phyloP scores from a whole-genome alignment of 2,329 filamentous ascomycete species.

The Xylariomycetidae sp. region DNA sequence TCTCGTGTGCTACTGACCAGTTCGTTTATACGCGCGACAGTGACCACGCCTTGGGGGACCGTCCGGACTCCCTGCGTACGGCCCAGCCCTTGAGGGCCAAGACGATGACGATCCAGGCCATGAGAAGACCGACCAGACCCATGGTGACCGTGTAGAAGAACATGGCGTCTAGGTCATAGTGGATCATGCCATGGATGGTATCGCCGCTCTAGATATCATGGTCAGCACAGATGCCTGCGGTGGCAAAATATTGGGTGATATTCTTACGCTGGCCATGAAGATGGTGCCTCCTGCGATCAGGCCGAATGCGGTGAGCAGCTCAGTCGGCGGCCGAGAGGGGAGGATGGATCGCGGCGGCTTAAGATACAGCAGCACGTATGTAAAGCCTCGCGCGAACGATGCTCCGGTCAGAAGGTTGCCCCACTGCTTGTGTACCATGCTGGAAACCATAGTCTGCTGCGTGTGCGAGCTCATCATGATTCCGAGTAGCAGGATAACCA shows the following conservation, averaged over 20 bases:
- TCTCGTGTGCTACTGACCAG: too few relatives aligned
- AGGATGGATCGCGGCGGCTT: slow-evolving; percentile 75
- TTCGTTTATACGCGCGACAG: slow-evolving; percentile 16
- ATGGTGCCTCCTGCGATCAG: slow-evolving; percentile 82
- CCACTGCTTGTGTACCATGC: slow-evolving; percentile 94
- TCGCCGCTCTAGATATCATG: slow-evolving; percentile 61
- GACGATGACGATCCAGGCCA: slow-evolving; percentile 76
- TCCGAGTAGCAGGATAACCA: slow-evolving; percentile 82
- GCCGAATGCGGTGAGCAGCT: slow-evolving; percentile 83
- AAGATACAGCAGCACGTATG: slow-evolving; percentile 76
- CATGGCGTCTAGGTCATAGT: slow-evolving; percentile 79
- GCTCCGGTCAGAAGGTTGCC: slow-evolving; percentile 79
- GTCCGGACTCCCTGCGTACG: slow-evolving; percentile 39
- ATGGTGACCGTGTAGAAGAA: slow-evolving; percentile 87
- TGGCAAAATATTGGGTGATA: too few relatives aligned
- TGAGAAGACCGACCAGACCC: slow-evolving; percentile 75
- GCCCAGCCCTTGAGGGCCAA: slow-evolving; percentile 90
- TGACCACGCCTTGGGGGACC: slow-evolving; percentile 12
- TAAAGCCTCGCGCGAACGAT: slow-evolving; percentile 70
- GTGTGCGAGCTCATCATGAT: slow-evolving; percentile 96
- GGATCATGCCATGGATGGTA: slow-evolving; percentile 71
- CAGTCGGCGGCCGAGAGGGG: slow-evolving; percentile 81
- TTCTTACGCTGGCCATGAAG: slow-evolving; percentile 83
- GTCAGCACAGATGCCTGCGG: slow-evolving; percentile 5
- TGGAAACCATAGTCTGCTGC: slow-evolving; percentile 75